phyloP scores from a whole-genome alignment of 306 rosid species.

The Trifolium pratense region DNA sequence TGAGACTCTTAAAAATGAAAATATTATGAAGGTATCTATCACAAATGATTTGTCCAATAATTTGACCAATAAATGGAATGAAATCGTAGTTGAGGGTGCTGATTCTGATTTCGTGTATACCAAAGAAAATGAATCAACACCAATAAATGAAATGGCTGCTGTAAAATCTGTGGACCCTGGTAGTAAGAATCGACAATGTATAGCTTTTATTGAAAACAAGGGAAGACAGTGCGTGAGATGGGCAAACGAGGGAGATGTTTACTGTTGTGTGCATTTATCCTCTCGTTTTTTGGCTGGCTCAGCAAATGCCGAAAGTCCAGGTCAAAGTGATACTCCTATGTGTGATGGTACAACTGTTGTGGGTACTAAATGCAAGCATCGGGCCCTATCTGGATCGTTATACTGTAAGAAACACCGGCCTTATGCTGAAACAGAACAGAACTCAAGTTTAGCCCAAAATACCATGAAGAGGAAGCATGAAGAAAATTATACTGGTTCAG shows the following conservation, averaged over 20 bases:
- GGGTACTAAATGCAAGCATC: conserved; percentile 94
- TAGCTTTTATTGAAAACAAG: conserved; percentile 89
- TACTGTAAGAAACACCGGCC: conserved; percentile 95
- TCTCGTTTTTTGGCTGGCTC: conserved; percentile 82
- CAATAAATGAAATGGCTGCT: conserved; percentile 52
- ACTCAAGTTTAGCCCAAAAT: conserved; percentile 52
- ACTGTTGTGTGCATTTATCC: conserved; percentile 94
- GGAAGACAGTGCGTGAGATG: conserved; percentile 99
- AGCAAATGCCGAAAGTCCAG: conserved; percentile 58
- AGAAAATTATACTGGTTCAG: conserved; percentile 55
- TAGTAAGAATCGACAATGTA: conserved; percentile 81
- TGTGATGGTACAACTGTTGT: conserved; percentile 99
- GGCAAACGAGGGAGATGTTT: conserved; percentile 99
- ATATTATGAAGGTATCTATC: conserved; percentile 50
- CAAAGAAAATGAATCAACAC: conserved; percentile 64
- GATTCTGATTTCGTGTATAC: conserved; percentile 50
- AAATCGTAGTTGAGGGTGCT: conserved; percentile 59
- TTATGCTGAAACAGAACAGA: conserved; percentile 54
- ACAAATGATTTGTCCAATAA: conserved; percentile 49
- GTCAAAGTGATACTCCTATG: conserved; percentile 72
- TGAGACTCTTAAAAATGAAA: conserved; percentile 58
- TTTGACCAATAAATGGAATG: conserved; percentile 66
- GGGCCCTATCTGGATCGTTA: conserved; percentile 72
- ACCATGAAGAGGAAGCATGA: conserved; percentile 68
- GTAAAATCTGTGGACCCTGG: conserved; percentile 57